Base-by-base conservation (phyloP, 257 asterid genomes). In the Solanum tarijense region DNA sequence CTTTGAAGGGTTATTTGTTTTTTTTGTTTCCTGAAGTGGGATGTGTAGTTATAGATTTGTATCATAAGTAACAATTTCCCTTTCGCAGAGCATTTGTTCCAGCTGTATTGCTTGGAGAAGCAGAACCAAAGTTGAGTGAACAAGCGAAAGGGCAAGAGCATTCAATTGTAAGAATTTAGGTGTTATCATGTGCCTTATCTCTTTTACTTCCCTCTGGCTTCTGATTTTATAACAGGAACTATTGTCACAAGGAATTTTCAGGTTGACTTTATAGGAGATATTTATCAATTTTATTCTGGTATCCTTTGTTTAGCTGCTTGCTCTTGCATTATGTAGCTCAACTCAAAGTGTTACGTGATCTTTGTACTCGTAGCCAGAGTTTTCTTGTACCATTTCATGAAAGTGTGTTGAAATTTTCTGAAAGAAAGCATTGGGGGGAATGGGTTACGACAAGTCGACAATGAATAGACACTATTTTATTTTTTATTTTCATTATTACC, bases 81-180 rank as follows among this genome's bases (percentile, higher is more conserved):
- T 89, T 87, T 89, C 85, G 38, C 90, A 97, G 99, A 90, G 99
- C 99, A 89, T 97, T 97, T 93, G 99, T 97, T 88, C 99, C 99
- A 69, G 99, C 99, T 84, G 99, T 97, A 66, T 92, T 97, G 89
- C 93, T 97, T 89, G 99, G 99, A 91, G 99, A 96, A 92, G 90
- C 95, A 81, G 99, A 97, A 88, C 89, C 95, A 52, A 97, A 95
- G 92, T 86, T 86, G 90, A 95, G 91, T 76, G 99, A 97, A 88
- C 99, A 94, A 83, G 87, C 96, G 60, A 97, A 95, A 94, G 88
- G 91, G 65, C 98, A 91, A 88, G 99, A 97, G 60, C 95, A 88
- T 90, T 90, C 93, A 84, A 87, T 90, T 87, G 99, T 97, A 97
- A 93, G 95, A 75, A 88, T 60, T 69, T 31, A 10, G 38, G 72